phyloP scores from a whole-genome alignment of 2,329 filamentous ascomycete genomes.

The Fusarium sp. region DNA sequence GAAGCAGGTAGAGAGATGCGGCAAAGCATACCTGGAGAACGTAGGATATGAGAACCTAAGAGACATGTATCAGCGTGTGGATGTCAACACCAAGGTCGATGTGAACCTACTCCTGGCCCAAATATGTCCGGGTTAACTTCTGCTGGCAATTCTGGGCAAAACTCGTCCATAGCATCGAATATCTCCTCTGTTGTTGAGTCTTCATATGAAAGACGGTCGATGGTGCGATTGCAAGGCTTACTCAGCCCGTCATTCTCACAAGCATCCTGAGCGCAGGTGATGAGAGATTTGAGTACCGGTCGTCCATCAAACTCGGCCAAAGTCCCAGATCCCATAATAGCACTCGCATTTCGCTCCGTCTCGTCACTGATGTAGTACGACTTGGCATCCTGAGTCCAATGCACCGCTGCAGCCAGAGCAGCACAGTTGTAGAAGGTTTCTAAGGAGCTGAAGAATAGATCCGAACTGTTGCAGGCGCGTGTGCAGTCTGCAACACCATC shows the following conservation, averaged over 20 bases:
- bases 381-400: slow-evolving; percentile 48
- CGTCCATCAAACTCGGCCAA: slow-evolving; percentile 48
- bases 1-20: slow-evolving; percentile 48
- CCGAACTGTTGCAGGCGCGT: slow-evolving; percentile 47
- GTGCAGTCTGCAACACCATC: slow-evolving; percentile 48
- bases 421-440: slow-evolving; percentile 56
- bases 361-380: slow-evolving; percentile 48
- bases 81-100: not conserved
- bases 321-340: slow-evolving; percentile 50
- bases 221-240: slow-evolving; percentile 46
- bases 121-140: slow-evolving; percentile 56
- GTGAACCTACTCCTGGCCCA: slow-evolving; percentile 51
- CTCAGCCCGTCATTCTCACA: slow-evolving; percentile 51
- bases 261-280: slow-evolving; percentile 51
- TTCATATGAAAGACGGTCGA: slow-evolving; percentile 43
- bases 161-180: slow-evolving; percentile 50
- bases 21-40: slow-evolving; percentile 53
- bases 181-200: slow-evolving; percentile 46
- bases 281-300: slow-evolving; percentile 49
- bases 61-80: slow-evolving; percentile 15
- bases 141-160: slow-evolving; percentile 52
- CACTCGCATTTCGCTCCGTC: slow-evolving; percentile 52
- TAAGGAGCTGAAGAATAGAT: slow-evolving; percentile 49
- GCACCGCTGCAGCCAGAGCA: slow-evolving; percentile 50
- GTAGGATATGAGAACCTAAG: slow-evolving; percentile 54